Conservation (phyloP, 345 rosid genomes). For the Salix viminalis region DNA sequence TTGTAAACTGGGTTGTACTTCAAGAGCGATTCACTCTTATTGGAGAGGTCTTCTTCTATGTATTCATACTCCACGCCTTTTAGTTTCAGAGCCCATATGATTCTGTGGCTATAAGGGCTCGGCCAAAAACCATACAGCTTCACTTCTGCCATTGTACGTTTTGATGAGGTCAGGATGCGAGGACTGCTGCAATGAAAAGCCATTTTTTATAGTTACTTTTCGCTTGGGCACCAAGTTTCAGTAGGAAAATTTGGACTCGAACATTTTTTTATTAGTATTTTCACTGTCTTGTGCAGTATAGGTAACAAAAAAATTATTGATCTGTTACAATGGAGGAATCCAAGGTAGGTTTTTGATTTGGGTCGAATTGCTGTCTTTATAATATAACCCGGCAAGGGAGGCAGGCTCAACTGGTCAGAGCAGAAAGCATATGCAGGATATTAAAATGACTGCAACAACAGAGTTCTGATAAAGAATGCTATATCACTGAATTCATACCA, state of each 20-base stretch:
- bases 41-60: conserved; percentile 1
- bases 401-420: neutral
- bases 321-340: neutral
- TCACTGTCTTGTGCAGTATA: no score
- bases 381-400: neutral
- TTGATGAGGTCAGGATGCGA: neutral
- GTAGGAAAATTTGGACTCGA: neutral
- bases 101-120: conserved; percentile 7
- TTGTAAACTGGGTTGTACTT: conserved; percentile 13
- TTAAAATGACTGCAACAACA: neutral
- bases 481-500: neutral
- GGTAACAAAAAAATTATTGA: neutral
- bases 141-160: conserved; percentile 14
- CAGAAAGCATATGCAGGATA: no score
- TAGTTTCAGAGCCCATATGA: conserved; percentile 19
- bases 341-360: neutral
- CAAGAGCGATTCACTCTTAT: conserved; percentile 8
- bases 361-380: neutral
- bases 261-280: no score
- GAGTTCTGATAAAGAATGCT: neutral
- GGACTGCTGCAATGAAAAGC: neutral
- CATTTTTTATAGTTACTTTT: neutral
- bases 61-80: conserved; percentile 6
- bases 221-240: neutral
- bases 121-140: conserved; percentile 9